Percentiles rank a stretch among this genome's conserved stretches.
These are phyloP conservation scores for Tarenaya hassleriana DNA, from an alignment of 345 rosid genomes.

Conservation along the genomic window DNA sequence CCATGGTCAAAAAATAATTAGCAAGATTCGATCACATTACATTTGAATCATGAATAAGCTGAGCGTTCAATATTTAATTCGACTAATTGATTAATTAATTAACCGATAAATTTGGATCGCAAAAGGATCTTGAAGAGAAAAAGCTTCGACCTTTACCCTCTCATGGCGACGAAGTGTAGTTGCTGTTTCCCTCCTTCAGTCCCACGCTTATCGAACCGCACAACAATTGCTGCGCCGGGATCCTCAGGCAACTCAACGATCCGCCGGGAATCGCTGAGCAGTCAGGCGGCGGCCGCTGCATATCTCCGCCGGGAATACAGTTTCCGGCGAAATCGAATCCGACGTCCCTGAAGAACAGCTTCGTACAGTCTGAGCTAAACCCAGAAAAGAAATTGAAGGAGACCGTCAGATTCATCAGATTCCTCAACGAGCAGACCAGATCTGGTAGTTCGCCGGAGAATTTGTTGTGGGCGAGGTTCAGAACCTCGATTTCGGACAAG, in stretches of 20 bases:
- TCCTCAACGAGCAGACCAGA: slow-evolving; percentile 55
- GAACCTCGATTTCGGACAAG: slow-evolving; percentile 52
- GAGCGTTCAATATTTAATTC: too few relatives aligned
- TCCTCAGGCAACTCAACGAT: slow-evolving; percentile 67
- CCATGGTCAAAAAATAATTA: too few relatives aligned
- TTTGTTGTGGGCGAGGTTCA: slow-evolving; percentile 68
- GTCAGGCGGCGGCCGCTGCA: slow-evolving; percentile 74
- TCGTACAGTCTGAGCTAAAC: slow-evolving; percentile 64
- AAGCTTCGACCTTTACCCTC: slow-evolving; percentile 8
- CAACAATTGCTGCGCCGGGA: slow-evolving; percentile 59
- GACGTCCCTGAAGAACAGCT: slow-evolving; percentile 34
- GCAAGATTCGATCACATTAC: too few relatives aligned
- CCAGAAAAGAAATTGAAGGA: slow-evolving; percentile 95
- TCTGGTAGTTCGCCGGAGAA: slow-evolving; percentile 74
- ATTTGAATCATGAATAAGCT: too few relatives aligned
- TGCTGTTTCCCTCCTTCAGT: background rate
- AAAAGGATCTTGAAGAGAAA: background rate
- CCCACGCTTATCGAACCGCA: slow-evolving; percentile 47
- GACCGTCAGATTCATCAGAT: slow-evolving; percentile 61
- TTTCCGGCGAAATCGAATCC: slow-evolving; percentile 75
- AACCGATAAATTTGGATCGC: too few relatives aligned
- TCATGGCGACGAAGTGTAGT: slow-evolving; percentile 11
- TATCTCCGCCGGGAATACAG: slow-evolving; percentile 67
- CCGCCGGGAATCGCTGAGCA: slow-evolving; percentile 63
- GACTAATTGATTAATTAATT: too few relatives aligned